These are phyloP conservation scores for Suhomyces terraborum DNA, from an alignment of 1,139 yeast species.

Conservation along the genomic window DNA sequence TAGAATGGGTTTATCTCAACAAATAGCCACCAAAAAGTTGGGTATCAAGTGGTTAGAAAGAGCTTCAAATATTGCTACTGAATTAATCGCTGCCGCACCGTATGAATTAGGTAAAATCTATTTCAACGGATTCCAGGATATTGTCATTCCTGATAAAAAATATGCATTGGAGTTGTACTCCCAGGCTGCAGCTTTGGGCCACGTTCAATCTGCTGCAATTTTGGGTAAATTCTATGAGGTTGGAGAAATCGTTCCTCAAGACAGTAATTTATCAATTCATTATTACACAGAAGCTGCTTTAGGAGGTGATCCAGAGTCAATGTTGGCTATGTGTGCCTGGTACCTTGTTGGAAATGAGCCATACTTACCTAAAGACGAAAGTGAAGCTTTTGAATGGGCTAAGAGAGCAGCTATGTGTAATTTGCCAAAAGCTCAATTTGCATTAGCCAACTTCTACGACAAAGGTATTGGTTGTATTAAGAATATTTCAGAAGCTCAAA, in stretches of 20 bases:
- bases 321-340: slow-evolving; percentile 97
- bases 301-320: slow-evolving; percentile 84
- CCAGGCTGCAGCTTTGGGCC: slow-evolving; percentile 88
- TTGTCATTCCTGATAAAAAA: slow-evolving; percentile 77
- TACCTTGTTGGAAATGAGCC: slow-evolving; percentile 89
- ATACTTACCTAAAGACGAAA: slow-evolving; percentile 72
- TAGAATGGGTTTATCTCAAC: slow-evolving; percentile 76
- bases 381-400: slow-evolving; percentile 96
- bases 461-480: slow-evolving; percentile 83
- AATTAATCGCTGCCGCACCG: slow-evolving; percentile 88
- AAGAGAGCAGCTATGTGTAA: slow-evolving; percentile 76
- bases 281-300: slow-evolving; percentile 91
- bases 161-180: slow-evolving; percentile 87
- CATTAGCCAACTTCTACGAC: slow-evolving; percentile 82
- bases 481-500: slow-evolving; percentile 58
- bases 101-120: slow-evolving; percentile 87
- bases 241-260: slow-evolving; percentile 80
- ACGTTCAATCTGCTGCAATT: slow-evolving; percentile 74
- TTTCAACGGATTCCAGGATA: slow-evolving; percentile 81
- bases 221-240: slow-evolving; percentile 84
- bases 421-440: slow-evolving; percentile 81
- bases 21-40: slow-evolving; percentile 69
- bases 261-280: slow-evolving; percentile 83
- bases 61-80: slow-evolving; percentile 82
- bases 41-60: slow-evolving; percentile 94